These are phyloP conservation scores for Pseudogymnoascus verrucosus DNA, from an alignment of 2,329 filamentous ascomycete genomes.

Conservation along the genomic window DNA sequence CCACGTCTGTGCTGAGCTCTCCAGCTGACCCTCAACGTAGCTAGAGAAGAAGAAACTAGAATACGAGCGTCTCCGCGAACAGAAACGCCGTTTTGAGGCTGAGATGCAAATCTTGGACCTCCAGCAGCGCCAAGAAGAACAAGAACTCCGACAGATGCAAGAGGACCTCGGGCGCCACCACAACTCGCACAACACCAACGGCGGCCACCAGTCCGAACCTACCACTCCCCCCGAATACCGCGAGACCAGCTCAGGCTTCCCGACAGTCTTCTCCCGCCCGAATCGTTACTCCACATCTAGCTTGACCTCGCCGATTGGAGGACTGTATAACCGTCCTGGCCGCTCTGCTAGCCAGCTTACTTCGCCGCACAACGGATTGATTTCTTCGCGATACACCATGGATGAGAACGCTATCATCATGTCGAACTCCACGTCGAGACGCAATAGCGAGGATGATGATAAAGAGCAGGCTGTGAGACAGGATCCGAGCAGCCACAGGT, in stretches of 20 bases:
- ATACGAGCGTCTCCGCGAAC: constrained; percentile 83
- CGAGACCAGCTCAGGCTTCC: constrained; percentile 63
- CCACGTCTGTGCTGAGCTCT: neutral
- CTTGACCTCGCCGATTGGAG: constrained; percentile 66
- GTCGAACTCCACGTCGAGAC: constrained; percentile 69
- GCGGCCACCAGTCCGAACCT: constrained; percentile 80
- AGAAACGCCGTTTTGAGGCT: constrained; percentile 80
- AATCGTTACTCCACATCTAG: constrained; percentile 86
- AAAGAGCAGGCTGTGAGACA: constrained; percentile 67
- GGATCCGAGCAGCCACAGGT: constrained; percentile 62
- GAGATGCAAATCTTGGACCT: constrained; percentile 87
- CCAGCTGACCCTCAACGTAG: constrained; percentile 44
- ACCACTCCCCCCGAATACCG: constrained; percentile 93
- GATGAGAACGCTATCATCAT: constrained; percentile 46
- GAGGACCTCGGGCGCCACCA: constrained; percentile 60
- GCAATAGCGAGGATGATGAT: constrained; percentile 88
- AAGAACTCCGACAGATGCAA: constrained; percentile 78
- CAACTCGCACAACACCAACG: constrained; percentile 33
- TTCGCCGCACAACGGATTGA: constrained; percentile 62
- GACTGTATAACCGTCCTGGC: constrained; percentile 62
- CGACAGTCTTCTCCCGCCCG: constrained; percentile 71
- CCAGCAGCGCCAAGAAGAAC: constrained; percentile 73
- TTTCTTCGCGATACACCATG: constrained; percentile 50
- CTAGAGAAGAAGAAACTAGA: constrained; percentile 90
- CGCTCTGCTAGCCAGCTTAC: constrained; percentile 73